Evolutionary conservation across 257 asterid species (phyloP).

Genomic region (Jacaranda mimosifolia): DNA sequence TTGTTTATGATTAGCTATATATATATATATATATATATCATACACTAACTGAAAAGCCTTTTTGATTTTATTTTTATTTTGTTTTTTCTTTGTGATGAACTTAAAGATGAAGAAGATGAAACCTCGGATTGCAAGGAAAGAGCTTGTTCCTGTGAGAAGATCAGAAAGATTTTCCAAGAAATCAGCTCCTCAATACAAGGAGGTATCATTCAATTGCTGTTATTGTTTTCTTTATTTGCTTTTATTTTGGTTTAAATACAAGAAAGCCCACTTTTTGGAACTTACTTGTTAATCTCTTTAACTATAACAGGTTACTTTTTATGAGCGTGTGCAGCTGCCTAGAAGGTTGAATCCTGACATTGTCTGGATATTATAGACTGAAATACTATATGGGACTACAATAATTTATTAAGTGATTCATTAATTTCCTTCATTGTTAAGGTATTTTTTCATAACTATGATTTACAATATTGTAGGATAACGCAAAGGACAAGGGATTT

Average conservation of each 20-base stretch:
- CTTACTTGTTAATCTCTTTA: neutral
- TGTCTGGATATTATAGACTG: neutral
- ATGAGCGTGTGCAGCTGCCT: constrained; percentile 71
- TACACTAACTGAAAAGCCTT: neutral
- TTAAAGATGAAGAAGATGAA: constrained; percentile 67
- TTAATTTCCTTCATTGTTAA: neutral
- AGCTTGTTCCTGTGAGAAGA: constrained; percentile 86
- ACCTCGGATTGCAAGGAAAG: constrained; percentile 70
- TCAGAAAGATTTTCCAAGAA: constrained; percentile 70
- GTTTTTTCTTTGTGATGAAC: constrained; percentile 22
- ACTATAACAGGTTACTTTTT: constrained; percentile 59
- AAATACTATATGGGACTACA: neutral
- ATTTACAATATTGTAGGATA: constrained; percentile 43
- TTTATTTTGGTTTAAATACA: neutral
- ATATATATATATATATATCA: neutral
- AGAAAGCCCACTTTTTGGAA: neutral
- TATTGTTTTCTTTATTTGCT: neutral
- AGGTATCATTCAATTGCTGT: constrained; percentile 46
- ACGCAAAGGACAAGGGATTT: constrained; percentile 55
- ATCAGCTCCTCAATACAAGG: constrained; percentile 67
- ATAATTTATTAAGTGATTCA: neutral
- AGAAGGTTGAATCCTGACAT: constrained; percentile 59
- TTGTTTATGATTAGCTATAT: neutral
- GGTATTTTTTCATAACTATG: neutral
- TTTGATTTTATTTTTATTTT: neutral